Base-by-base conservation (phyloP, 2,329 filamentous ascomycete species). In the Sarocladium strictum region DNA sequence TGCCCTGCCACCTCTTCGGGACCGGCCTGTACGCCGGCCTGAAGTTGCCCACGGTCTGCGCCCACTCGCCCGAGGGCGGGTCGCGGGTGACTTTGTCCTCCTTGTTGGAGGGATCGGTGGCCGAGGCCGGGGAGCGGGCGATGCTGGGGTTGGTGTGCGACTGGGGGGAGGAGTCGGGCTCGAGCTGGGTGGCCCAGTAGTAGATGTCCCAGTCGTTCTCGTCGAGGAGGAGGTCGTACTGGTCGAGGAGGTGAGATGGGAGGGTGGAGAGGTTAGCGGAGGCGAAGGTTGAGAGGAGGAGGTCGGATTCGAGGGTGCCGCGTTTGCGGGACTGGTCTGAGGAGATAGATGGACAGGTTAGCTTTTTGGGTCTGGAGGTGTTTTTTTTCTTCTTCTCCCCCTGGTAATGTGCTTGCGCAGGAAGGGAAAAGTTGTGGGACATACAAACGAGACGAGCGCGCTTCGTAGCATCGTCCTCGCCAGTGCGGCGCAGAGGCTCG, bases 201-300 rank as follows among this genome's bases (percentile, higher is more conserved):
- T 99, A 99, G 58, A 99, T 97, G 69, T 99, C 94, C 94, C 94
- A 99, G 76, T 99, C 94, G 72, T 99, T 99, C 75, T 99, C 94
- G 72, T 99, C 94, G 55, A 99, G 84, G 76, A 99, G 95, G 26
- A 80, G 76, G 69, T 97, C 93, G 76, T 94, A 97, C 71, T 96
- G 83, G 63, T 81, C 72, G 62, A 97, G 84, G 67, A 95, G 88
- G 52, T 77, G 71, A 5, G 76, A 70, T 1, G 81, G 82, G 89
- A 99, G 96, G 58, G 74, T 75, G 41, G 78, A 76, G 21, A 99
- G 85, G 71, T 95, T 80, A 54, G 78, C 76, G 61, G 93, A 84
- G 60, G 94, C 94, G 69, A 99, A 99, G 61, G 94, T 99, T 57
- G 90, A 96, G 61, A 97, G 87, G 59, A 99, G 84, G 54, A 99